A percentile compares a stretch with the other conserved stretches of the same genome.
Conservation (phyloP, 495 filamentous ascomycete species). For the Chaetomium tenue region DNA sequence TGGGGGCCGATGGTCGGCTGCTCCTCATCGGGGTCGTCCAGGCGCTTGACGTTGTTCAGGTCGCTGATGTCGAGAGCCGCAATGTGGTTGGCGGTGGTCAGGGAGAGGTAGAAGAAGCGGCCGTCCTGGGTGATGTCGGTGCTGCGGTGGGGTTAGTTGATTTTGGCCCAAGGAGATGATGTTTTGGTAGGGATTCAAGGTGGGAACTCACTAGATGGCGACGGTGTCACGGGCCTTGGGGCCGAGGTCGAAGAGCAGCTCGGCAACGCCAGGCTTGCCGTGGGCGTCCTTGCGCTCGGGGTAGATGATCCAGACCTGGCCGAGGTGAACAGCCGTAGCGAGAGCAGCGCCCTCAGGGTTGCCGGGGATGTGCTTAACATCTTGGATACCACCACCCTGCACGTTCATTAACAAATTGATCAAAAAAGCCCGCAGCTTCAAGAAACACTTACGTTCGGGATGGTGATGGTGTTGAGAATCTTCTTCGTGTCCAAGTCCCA, state of each 20-base stretch:
- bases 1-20: slow-evolving; percentile 63
- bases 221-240: slow-evolving; percentile 54
- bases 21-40: slow-evolving; percentile 57
- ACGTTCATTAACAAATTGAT: neutral
- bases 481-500: slow-evolving; percentile 54
- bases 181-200: neutral
- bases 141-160: slow-evolving; percentile 5
- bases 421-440: neutral
- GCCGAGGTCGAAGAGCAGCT: slow-evolving; percentile 59
- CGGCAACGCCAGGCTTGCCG: slow-evolving; percentile 56
- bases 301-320: slow-evolving; percentile 65
- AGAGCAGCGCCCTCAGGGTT: slow-evolving; percentile 59
- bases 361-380: slow-evolving; percentile 64
- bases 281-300: slow-evolving; percentile 54
- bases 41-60: slow-evolving; percentile 56
- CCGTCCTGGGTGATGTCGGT: slow-evolving; percentile 61
- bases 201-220: slow-evolving; percentile 50
- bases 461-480: slow-evolving; percentile 61
- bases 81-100: slow-evolving; percentile 63
- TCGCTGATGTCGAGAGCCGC: slow-evolving; percentile 63
- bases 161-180: neutral
- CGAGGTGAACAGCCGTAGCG: slow-evolving; percentile 60
- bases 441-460: slow-evolving; percentile 42
- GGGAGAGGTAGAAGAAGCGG: slow-evolving; percentile 57
- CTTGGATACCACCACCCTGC: slow-evolving; percentile 57